Evolutionary conservation across 1,139 yeast genomes (phyloP).

Genomic region (Komagataea norvegica): DNA sequence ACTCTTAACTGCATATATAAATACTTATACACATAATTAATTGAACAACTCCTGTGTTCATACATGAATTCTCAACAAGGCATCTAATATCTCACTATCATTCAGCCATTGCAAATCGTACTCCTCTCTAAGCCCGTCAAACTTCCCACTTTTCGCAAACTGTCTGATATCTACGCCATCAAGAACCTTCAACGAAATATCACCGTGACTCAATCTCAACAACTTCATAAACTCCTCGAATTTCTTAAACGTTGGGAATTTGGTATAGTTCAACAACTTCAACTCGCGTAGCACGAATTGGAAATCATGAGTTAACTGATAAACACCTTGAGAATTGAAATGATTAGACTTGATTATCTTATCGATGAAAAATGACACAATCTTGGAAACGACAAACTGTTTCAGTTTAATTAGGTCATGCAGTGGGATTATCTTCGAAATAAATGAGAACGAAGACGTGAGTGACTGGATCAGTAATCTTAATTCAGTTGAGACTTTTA

Average conservation of each 20-base stretch:
- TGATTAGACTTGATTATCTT: constrained; percentile 59
- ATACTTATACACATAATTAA: not conserved
- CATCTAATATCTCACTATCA: constrained; percentile 34
- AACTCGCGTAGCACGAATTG: constrained; percentile 40
- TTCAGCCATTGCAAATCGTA: constrained; percentile 24
- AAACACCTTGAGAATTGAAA: constrained; percentile 52
- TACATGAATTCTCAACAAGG: constrained; percentile 29
- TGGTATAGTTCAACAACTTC: constrained; percentile 26
- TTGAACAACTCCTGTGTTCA: not conserved
- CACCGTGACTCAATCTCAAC: constrained; percentile 35
- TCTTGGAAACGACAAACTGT: constrained; percentile 39
- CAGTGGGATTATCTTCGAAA: constrained; percentile 35
- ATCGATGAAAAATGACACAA: constrained; percentile 50
- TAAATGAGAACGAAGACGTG: constrained; percentile 23
- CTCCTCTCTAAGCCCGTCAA: constrained; percentile 24
- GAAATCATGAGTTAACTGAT: constrained; percentile 54
- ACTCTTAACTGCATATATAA: no score
- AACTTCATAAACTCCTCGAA: constrained; percentile 40
- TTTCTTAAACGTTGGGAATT: constrained; percentile 33
- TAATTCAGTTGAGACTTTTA: constrained; percentile 24
- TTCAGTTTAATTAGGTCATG: constrained; percentile 33
- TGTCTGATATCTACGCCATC: constrained; percentile 27
- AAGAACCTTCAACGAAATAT: constrained; percentile 30
- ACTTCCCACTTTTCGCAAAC: constrained; percentile 28
- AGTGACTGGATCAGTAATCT: constrained; percentile 13